Evolutionary conservation across 345 rosid species (phyloP).

Genomic region (Brassica napus): DNA sequence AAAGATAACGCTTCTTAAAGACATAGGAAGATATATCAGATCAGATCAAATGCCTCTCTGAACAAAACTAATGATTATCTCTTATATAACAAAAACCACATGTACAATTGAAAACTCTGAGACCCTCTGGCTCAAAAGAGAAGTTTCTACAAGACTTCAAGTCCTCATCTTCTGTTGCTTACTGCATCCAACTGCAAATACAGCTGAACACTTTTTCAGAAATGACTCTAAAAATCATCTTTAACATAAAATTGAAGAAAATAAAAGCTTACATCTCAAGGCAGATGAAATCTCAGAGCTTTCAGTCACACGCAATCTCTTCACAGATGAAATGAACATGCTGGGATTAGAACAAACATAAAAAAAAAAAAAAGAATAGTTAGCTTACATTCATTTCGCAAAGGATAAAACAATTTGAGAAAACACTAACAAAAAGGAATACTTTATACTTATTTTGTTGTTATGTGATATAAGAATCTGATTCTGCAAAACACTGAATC

Average conservation of each 20-base stretch:
- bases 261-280: conserved; percentile 35
- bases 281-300: conserved; percentile 65
- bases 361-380: conserved; percentile 9
- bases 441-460: conserved; percentile 18
- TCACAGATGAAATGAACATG: conserved; percentile 93
- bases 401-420: conserved; percentile 7
- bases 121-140: not conserved
- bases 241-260: conserved; percentile 4
- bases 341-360: conserved; percentile 40
- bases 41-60: conserved; percentile 15
- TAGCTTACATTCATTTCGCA: conserved; percentile 6
- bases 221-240: conserved; percentile 4
- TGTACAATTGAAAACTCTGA: conserved; percentile 23
- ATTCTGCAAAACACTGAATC: conserved; percentile 42
- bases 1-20: not conserved
- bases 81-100: conserved; percentile 34
- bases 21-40: conserved; percentile 11
- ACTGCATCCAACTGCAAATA: conserved; percentile 37
- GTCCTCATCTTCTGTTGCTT: conserved; percentile 39
- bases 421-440: not conserved
- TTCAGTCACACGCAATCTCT: conserved; percentile 91
- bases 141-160: conserved; percentile 18
- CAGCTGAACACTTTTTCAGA: conserved; percentile 2
- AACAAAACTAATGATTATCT: conserved; percentile 28
- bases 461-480: conserved; percentile 34